Base-by-base conservation (phyloP, 495 filamentous ascomycete genomes). In the Friedmanniomyces endolithicus region DNA sequence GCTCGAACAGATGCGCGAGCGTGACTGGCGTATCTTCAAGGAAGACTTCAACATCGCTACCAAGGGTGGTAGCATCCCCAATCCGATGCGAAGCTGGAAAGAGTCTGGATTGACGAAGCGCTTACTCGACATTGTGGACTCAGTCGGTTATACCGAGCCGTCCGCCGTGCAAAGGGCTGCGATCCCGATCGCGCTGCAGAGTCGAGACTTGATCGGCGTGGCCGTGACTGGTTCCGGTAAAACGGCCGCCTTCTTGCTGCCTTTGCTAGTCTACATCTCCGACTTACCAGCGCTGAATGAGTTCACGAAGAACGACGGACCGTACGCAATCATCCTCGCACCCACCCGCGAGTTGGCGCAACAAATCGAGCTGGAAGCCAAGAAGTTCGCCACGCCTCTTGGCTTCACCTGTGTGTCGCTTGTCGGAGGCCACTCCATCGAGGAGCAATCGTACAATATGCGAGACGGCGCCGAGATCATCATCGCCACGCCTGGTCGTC, bases 11-110 rank as follows among this genome's bases (percentile, higher is more conserved):
- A 99, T 99, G 92, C 87, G 88, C 59, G 90, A 97, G 73, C 77
- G 92, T 64, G 92, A 99, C 67, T 99, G 94, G 94, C 86, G 92
- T 65, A 97, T 99, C 61, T 95, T 99, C 78, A 97, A 97, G 73
- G 94, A 97, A 71, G 92, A 99, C 65, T 97, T 95, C 74, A 94
- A 95, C 63, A 99, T 99, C 69, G 75, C 78, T 35, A 96, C 89
- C 17, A 95, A 95, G 68, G 84, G 84, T 55, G 92, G 92, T 33
- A 78, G 78, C 14, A 90, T 99, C 43, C 92, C 92, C 0, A 89
- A 95, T 57, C 92, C 92, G 1, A 97, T 97, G 92, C 88, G 92
- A 20, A 90, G 80, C 40, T 99, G 92, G 92, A 68, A 79, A 43
- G 92, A 99, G 67, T 92, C 88, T 23, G 74, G 76, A 4, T 73